Base-by-base conservation (phyloP, 257 asterid species). In the Primulina eburnea region DNA sequence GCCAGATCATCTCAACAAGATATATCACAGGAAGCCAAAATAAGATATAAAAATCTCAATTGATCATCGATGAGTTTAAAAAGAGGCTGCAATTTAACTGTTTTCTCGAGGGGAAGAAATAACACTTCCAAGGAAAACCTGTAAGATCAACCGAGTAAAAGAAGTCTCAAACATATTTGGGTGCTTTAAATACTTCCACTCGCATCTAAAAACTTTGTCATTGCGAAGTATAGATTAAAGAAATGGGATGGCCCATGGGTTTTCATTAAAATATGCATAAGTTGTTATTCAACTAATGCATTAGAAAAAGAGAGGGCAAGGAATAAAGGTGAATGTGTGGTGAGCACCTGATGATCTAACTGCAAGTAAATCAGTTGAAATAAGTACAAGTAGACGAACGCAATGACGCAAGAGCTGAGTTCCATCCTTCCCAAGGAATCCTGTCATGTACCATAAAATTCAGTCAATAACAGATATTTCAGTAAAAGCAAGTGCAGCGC, bases 341-440 rank as follows among this genome's bases (percentile, higher is more conserved):
- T 56, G 62, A 53, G 67, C 70, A 94, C 98, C 99, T 78, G 99
- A 94, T 75, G 88, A 82, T 64, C 97, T 95, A 24, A 94, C 97
- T 40, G 98, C 97, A 72, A 84, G 89, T 70, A 94, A 77, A 82
- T 94, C 93, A 59, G 89, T 94, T 69, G 98, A 91, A 77, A 91
- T 88, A 7, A 80, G 93, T 69, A 94, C 90, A 71, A 91, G 98
- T 60, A 94, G 70, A 68, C 99, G 97, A 71, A 89, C 93, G 76
- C 98, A 91, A 82, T 91, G 98, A 34, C 98, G 99, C 88, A 94
- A 81, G 74, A 94, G 97, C 82, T 91, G 99, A 67, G 98, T 94
- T 80, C 95, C 97, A 82, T 94, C 98, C 84, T 94, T 91, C 37
- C 99, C 97, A 94, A 81, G 47, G 99, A 91, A 79, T 94, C 99